These are phyloP conservation scores for Talaromyces nanjingensis DNA, from an alignment of 495 filamentous ascomycete genomes.

Conservation along the genomic window DNA sequence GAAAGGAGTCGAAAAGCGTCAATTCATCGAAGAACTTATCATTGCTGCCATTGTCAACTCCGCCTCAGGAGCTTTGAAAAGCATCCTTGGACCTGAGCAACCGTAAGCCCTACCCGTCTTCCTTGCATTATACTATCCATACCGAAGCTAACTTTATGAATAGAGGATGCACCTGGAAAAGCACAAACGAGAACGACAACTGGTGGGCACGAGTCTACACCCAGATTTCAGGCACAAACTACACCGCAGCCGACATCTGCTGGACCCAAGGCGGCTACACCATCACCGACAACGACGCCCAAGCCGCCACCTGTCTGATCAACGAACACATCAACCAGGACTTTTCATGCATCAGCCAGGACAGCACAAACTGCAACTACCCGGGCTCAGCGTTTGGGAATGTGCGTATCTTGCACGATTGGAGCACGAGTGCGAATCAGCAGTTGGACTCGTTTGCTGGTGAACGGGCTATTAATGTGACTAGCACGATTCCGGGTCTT, in stretches of 20 bases:
- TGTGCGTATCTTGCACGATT: background rate
- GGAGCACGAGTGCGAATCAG: background rate
- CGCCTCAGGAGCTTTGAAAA: background rate
- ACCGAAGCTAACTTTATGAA: background rate
- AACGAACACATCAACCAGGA: background rate
- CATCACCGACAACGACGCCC: background rate
- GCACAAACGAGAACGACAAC: background rate
- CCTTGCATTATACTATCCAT: background rate
- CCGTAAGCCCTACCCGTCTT: background rate
- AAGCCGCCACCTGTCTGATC: background rate
- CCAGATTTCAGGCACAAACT: background rate
- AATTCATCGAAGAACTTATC: background rate
- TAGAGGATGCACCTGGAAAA: background rate
- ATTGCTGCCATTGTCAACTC: background rate
- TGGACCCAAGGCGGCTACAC: constrained; percentile 3
- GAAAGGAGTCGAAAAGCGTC: background rate
- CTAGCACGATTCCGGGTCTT: background rate
- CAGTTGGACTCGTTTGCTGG: background rate
- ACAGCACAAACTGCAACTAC: background rate
- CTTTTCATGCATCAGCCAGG: background rate
- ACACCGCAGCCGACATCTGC: background rate
- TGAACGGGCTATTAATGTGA: background rate
- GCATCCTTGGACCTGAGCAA: background rate
- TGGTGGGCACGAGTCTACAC: background rate
- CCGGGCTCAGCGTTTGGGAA: background rate